A percentile compares a stretch with the other conserved stretches of the same genome.
Conservation (phyloP, 2,329 filamentous ascomycete species). For the Pestalotiopsis sp. region DNA sequence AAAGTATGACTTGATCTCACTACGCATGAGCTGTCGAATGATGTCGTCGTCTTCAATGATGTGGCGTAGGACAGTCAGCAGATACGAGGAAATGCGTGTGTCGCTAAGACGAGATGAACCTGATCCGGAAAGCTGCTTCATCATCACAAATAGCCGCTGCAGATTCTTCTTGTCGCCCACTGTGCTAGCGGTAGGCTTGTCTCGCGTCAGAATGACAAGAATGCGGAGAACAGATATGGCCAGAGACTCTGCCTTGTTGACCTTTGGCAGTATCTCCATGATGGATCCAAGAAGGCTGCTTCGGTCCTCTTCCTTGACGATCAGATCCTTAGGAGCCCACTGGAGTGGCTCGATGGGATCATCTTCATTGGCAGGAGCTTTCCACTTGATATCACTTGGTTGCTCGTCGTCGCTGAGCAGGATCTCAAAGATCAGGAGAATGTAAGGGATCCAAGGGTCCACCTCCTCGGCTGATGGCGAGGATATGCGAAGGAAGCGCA, state of each 20-base stretch:
- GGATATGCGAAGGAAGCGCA: conserved; percentile 76
- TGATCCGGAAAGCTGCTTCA: conserved; percentile 83
- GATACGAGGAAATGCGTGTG: conserved; percentile 56
- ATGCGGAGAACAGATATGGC: conserved; percentile 83
- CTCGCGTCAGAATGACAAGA: conserved; percentile 84
- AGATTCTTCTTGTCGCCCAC: conserved; percentile 89
- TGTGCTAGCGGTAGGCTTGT: conserved; percentile 70
- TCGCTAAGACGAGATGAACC: conserved; percentile 72
- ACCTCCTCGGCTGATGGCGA: conserved; percentile 73
- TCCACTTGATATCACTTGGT: conserved; percentile 75
- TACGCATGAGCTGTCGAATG: conserved; percentile 87
- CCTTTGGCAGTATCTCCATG: conserved; percentile 80
- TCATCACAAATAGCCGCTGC: conserved; percentile 89
- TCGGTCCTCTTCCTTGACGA: conserved; percentile 68
- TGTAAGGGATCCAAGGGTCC: conserved; percentile 90
- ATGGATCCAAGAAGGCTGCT: conserved; percentile 72
- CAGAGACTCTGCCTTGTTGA: conserved; percentile 84
- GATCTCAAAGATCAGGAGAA: conserved; percentile 87
- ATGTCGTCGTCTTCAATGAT: conserved; percentile 93
- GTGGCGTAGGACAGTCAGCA: conserved; percentile 87
- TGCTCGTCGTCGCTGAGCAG: conserved; percentile 88
- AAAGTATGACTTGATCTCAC: conserved; percentile 81
- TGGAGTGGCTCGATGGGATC: conserved; percentile 54
- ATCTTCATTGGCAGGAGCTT: conserved; percentile 50
- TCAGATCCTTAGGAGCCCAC: conserved; percentile 59